A percentile compares a stretch with the other conserved stretches of the same genome.
phyloP scores from a whole-genome alignment of 2,329 filamentous ascomycete species.

The Blastomyces percursus region DNA sequence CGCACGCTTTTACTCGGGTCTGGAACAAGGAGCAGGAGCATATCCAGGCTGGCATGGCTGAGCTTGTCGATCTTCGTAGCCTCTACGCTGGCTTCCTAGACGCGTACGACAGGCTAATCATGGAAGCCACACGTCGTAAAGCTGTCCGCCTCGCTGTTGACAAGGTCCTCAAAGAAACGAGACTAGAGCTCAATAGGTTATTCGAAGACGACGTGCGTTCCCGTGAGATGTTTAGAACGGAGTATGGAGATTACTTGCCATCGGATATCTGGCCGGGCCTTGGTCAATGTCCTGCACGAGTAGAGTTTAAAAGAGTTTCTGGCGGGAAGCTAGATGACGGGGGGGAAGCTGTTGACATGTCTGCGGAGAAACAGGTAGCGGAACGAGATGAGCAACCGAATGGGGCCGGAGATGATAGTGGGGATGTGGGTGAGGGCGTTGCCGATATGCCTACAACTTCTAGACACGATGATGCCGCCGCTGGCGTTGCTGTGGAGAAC shows the following conservation, averaged over 20 bases:
- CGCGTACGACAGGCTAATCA: constrained; percentile 72
- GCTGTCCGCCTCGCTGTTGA: constrained; percentile 63
- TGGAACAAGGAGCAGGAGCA: constrained; percentile 67
- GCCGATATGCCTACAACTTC: background rate
- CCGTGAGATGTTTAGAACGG: constrained; percentile 65
- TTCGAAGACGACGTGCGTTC: constrained; percentile 61
- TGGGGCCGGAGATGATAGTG: constrained; percentile 6
- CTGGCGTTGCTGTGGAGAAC: background rate
- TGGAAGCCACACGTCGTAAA: constrained; percentile 70
- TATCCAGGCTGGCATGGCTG: constrained; percentile 58
- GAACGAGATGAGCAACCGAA: constrained; percentile 9
- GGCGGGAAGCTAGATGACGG: constrained; percentile 25
- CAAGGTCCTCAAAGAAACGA: constrained; percentile 64
- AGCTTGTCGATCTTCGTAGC: constrained; percentile 64
- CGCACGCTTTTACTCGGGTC: constrained; percentile 37
- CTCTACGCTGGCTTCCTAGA: constrained; percentile 81
- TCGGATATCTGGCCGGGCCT: constrained; percentile 78
- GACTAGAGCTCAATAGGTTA: constrained; percentile 63
- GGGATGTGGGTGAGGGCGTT: constrained; percentile 5
- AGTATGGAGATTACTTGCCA: constrained; percentile 78
- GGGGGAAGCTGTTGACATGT: constrained; percentile 7
- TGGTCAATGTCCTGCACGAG: constrained; percentile 44
- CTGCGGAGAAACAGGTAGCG: background rate
- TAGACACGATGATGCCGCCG: background rate
- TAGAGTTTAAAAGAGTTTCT: constrained; percentile 28